A percentile compares a stretch with the other conserved stretches of the same genome.
phyloP scores from a whole-genome alignment of 352 stramenopile genomes.

The Pythium guiyangense region DNA sequence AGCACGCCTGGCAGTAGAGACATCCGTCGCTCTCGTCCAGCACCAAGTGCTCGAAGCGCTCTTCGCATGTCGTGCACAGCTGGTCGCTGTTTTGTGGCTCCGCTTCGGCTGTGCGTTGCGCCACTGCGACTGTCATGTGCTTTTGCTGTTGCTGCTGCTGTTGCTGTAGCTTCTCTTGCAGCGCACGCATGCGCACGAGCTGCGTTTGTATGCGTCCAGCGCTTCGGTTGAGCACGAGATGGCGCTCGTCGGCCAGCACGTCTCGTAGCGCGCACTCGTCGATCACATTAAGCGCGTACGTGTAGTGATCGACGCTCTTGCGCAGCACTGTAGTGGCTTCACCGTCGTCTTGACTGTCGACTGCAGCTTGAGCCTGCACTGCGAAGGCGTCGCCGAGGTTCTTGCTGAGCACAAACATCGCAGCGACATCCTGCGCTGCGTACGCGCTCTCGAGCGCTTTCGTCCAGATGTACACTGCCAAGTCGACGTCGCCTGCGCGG shows the following conservation, averaged over 20 bases:
- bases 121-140: neutral
- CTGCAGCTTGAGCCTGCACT: too few relatives aligned
- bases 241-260: too few relatives aligned
- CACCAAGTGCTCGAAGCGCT: slow-evolving; percentile 22
- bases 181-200: slow-evolving; percentile 9
- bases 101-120: neutral
- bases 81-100: neutral
- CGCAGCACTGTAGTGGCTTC: too few relatives aligned
- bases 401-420: slow-evolving; percentile 62
- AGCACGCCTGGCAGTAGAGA: slow-evolving; percentile 64
- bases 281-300: too few relatives aligned
- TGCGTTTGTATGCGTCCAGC: slow-evolving; percentile 21
- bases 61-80: slow-evolving; percentile 51
- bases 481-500: slow-evolving; percentile 22
- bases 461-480: slow-evolving; percentile 46
- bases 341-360: too few relatives aligned
- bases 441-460: slow-evolving; percentile 44
- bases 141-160: slow-evolving; percentile 9
- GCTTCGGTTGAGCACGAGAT: slow-evolving; percentile 22
- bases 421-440: slow-evolving; percentile 36
- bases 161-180: too few relatives aligned
- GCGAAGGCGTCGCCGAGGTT: slow-evolving; percentile 54
- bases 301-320: too few relatives aligned
- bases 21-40: slow-evolving; percentile 62
- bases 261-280: too few relatives aligned